phyloP scores from a whole-genome alignment of 192 early-diverging fungal genomes.

The Phlyctochytrium bullatum region DNA sequence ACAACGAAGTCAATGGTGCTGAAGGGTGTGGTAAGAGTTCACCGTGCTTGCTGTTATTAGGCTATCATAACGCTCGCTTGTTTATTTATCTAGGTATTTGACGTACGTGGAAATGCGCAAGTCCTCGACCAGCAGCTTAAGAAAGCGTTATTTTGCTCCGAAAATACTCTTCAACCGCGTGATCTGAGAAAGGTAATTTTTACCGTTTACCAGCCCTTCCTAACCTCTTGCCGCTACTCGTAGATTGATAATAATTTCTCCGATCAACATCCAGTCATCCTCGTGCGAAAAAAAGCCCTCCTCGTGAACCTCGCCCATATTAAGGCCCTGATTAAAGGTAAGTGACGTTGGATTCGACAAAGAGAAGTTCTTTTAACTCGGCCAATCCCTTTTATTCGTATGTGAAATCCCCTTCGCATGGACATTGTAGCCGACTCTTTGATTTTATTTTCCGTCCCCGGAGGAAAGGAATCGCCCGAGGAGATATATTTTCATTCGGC shows the following conservation, averaged over 20 bases:
- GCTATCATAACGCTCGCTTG: no score
- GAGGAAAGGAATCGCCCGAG: conserved; percentile 3
- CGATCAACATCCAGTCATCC: conserved; percentile 76
- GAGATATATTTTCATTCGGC: conserved; percentile 53
- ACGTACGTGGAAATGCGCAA: conserved; percentile 58
- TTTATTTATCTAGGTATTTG: conserved; percentile 17
- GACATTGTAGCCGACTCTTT: conserved; percentile 64
- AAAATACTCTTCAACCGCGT: conserved; percentile 75
- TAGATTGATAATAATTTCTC: conserved; percentile 42
- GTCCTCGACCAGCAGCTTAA: conserved; percentile 71
- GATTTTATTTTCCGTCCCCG: conserved; percentile 62
- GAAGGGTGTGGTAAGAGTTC: background rate
- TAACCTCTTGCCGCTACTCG: background rate
- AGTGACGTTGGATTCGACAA: background rate
- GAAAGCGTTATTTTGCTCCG: conserved; percentile 74
- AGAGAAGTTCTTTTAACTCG: background rate
- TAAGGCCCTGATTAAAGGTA: conserved; percentile 73
- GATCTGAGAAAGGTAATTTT: conserved; percentile 79
- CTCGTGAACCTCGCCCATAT: conserved; percentile 80
- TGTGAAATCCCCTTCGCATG: no score
- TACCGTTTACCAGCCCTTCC: background rate
- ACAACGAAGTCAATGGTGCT: background rate
- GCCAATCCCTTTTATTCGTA: background rate
- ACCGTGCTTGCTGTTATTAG: no score
- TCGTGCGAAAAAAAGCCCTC: conserved; percentile 79